phyloP scores from a whole-genome alignment of 139 green algal genomes.

The Chlorella sp. region DNA sequence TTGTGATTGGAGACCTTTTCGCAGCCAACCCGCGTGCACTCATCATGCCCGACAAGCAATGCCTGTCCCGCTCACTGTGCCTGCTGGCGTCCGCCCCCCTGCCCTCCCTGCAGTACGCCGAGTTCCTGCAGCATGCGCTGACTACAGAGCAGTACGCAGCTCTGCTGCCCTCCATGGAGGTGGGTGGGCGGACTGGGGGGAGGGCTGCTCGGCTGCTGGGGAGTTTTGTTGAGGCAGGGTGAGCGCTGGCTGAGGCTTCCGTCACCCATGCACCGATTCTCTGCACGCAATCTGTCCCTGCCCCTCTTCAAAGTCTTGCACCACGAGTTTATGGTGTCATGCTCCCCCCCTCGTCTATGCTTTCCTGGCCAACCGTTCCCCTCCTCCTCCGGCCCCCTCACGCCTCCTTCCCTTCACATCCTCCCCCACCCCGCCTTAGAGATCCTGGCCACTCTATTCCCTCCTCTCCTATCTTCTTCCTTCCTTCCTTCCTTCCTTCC shows the following conservation, averaged over 20 bases:
- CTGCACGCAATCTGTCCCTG: background rate
- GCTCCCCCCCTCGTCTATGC: background rate
- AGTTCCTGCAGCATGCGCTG: slow-evolving; percentile 74
- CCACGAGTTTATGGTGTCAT: background rate
- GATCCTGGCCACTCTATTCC: background rate
- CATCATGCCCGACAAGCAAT: background rate
- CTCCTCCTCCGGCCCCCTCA: too few relatives aligned
- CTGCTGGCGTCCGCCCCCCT: background rate
- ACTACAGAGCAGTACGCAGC: slow-evolving; percentile 52
- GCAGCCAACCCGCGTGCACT: too few relatives aligned
- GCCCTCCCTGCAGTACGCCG: slow-evolving; percentile 61
- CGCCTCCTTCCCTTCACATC: too few relatives aligned
- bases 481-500: too few relatives aligned
- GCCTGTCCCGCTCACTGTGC: background rate
- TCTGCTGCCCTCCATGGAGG: slow-evolving; percentile 61
- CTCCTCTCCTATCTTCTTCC: background rate
- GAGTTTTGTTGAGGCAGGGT: too few relatives aligned
- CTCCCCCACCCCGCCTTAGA: too few relatives aligned
- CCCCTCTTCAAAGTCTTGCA: too few relatives aligned
- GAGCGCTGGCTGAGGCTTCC: too few relatives aligned
- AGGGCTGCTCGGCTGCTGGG: background rate
- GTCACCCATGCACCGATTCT: background rate
- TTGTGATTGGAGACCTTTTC: background rate
- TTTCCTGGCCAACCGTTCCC: too few relatives aligned
- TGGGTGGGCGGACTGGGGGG: background rate